Evolutionary conservation across 2,329 filamentous ascomycete species (phyloP).

Genomic region (Calonectria pseudoreteaudii): DNA sequence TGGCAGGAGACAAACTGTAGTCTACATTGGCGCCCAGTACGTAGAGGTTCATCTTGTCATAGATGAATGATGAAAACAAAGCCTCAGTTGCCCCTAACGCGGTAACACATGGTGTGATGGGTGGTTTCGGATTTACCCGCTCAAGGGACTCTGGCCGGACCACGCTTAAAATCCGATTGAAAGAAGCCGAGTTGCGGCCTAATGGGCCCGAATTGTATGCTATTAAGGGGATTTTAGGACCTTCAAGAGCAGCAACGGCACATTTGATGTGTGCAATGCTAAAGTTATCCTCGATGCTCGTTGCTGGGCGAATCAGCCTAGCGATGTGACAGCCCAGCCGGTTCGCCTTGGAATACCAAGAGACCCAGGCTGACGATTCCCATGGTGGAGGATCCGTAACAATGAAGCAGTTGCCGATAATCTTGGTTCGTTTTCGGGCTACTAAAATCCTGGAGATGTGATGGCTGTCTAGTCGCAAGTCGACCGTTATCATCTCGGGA

Average conservation of each 20-base stretch:
- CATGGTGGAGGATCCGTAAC: constrained; percentile 61
- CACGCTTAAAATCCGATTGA: constrained; percentile 73
- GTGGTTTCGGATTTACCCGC: constrained; percentile 37
- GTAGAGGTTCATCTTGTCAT: constrained; percentile 78
- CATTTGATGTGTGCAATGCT: constrained; percentile 67
- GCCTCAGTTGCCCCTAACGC: constrained; percentile 72
- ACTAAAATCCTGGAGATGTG: constrained; percentile 62
- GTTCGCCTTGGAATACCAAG: constrained; percentile 69
- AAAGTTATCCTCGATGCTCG: constrained; percentile 71
- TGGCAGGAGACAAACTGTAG: constrained; percentile 80
- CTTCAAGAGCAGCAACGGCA: constrained; percentile 55
- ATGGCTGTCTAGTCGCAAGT: constrained; percentile 67
- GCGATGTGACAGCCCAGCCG: constrained; percentile 71
- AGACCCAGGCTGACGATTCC: constrained; percentile 66
- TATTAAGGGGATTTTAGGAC: constrained; percentile 64
- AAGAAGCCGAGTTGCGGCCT: constrained; percentile 73
- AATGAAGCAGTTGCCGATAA: constrained; percentile 68
- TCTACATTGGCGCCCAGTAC: constrained; percentile 79
- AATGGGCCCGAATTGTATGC: constrained; percentile 73
- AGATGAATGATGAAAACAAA: constrained; percentile 74
- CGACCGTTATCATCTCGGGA: constrained; percentile 72
- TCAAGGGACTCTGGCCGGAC: constrained; percentile 61
- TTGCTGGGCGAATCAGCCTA: constrained; percentile 69
- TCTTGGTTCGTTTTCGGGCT: constrained; percentile 66
- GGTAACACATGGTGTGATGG: constrained; percentile 58